Conservation (phyloP, 1,284 basidiomycete species). For the Irpex rosettiformis region DNA sequence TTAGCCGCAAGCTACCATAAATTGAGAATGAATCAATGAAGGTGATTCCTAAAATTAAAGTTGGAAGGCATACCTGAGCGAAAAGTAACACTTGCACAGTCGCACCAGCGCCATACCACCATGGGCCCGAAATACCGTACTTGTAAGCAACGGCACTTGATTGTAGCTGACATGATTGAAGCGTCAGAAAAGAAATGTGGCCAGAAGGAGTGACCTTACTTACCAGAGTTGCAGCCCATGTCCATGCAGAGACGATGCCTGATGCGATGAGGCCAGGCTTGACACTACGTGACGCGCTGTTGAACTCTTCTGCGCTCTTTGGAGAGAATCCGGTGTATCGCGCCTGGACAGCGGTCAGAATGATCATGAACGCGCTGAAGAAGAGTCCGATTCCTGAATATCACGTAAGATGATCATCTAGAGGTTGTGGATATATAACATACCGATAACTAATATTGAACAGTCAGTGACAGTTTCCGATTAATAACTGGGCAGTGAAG, state of each 20-base stretch:
- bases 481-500: too few relatives aligned
- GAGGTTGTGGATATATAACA: not conserved
- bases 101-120: constrained; percentile 45
- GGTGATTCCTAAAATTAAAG: not conserved
- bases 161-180: constrained; percentile 50
- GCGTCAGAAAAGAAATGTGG: not conserved
- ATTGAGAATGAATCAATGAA: not conserved
- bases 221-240: constrained; percentile 76
- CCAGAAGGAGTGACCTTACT: constrained; percentile 20
- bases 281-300: constrained; percentile 75
- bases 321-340: constrained; percentile 75
- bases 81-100: constrained; percentile 56
- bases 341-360: constrained; percentile 64
- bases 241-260: constrained; percentile 86
- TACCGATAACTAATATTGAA: constrained; percentile 51
- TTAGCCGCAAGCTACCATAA: constrained; percentile 40
- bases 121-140: constrained; percentile 63
- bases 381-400: constrained; percentile 74
- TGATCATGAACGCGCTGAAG: constrained; percentile 77
- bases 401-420: constrained; percentile 1
- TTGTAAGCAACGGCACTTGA: constrained; percentile 82
- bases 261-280: constrained; percentile 90
- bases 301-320: constrained; percentile 77
- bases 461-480: too few relatives aligned
- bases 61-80: constrained; percentile 26